Conservation (phyloP, 305 asterid species). For the Fraxinus velutina region DNA sequence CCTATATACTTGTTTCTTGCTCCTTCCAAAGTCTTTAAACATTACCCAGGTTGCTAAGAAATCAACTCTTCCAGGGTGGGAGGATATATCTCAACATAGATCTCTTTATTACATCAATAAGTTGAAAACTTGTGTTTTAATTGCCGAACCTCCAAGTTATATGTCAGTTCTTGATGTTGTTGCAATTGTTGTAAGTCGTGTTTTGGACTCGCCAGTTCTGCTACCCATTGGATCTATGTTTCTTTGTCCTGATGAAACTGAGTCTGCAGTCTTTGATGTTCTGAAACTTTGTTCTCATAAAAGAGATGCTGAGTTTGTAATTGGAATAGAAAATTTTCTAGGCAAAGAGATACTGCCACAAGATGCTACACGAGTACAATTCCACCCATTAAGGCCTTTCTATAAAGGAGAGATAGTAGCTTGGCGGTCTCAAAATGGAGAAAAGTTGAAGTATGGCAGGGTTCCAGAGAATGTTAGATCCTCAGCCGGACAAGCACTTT, state of each 20-base stretch:
- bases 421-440: slow-evolving; percentile 84
- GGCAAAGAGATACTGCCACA: no score
- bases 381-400: no score
- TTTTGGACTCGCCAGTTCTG: slow-evolving; percentile 67
- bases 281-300: no score
- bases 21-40: slow-evolving; percentile 60
- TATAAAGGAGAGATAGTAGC: slow-evolving; percentile 76
- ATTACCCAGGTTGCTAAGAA: slow-evolving; percentile 56
- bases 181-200: slow-evolving; percentile 62
- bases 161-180: slow-evolving; percentile 64
- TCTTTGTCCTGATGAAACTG: slow-evolving; percentile 38
- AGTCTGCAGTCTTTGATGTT: no score
- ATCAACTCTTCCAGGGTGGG: slow-evolving; percentile 77
- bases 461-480: slow-evolving; percentile 85
- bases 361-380: no score
- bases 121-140: slow-evolving; percentile 47
- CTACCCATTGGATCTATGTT: slow-evolving; percentile 75
- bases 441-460: slow-evolving; percentile 80
- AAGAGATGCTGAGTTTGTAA: no score
- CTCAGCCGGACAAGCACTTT: slow-evolving; percentile 83
- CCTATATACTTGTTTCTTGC: slow-evolving; percentile 67
- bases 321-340: no score
- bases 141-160: slow-evolving; percentile 81
- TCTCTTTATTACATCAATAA: slow-evolving; percentile 72
- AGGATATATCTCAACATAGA: slow-evolving; percentile 45